Evolutionary conservation across 352 stramenopile genomes (phyloP).

Genomic region (Thalassiosira hispida): DNA sequence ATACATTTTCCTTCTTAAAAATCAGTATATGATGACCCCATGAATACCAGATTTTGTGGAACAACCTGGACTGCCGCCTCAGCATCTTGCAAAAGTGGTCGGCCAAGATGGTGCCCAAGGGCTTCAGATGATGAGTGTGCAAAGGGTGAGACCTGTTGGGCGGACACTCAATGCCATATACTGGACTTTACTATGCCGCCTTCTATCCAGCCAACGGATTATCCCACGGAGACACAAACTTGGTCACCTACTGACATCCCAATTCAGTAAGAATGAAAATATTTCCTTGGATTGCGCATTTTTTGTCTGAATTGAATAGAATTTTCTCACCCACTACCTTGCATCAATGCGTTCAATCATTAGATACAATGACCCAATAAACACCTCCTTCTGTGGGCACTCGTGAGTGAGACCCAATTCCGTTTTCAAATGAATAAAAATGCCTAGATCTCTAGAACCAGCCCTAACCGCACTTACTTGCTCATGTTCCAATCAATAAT

Average conservation of each 20-base stretch:
- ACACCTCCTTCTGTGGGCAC: background rate
- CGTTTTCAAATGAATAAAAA: too few relatives aligned
- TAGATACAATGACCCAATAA: slow-evolving; percentile 9
- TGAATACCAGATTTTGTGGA: background rate
- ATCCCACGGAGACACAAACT: background rate
- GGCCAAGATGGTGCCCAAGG: slow-evolving; percentile 3
- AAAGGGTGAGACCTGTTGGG: background rate
- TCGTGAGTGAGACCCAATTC: too few relatives aligned
- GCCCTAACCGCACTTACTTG: too few relatives aligned
- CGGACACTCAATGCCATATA: background rate
- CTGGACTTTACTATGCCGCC: background rate
- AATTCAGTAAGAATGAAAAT: background rate
- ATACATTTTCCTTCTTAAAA: background rate
- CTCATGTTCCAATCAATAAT: too few relatives aligned
- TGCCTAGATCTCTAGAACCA: too few relatives aligned
- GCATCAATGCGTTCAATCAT: too few relatives aligned
- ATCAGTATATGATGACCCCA: background rate
- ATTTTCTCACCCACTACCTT: too few relatives aligned
- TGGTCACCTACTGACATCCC: background rate
- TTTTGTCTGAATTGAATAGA: too few relatives aligned
- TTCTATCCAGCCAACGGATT: background rate
- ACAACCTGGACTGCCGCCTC: background rate
- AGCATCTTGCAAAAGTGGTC: background rate
- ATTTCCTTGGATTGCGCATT: background rate
- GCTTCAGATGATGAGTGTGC: background rate